Percentiles rank a stretch among this genome's conserved stretches.
Conservation (phyloP, 2,329 filamentous ascomycete species). For the Penicillium sp. region DNA sequence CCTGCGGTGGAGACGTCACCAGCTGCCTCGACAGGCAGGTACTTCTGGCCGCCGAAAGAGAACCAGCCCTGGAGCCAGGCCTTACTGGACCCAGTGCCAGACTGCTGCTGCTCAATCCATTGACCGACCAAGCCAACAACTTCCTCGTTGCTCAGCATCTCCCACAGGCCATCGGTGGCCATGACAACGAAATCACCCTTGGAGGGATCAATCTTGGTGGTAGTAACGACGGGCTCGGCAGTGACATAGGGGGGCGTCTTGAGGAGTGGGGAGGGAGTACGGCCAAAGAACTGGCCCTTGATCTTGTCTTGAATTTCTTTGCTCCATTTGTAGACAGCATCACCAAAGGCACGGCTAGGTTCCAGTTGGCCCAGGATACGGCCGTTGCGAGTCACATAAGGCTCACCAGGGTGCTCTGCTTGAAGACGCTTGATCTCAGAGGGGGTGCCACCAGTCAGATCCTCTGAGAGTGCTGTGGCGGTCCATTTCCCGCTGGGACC, state of each 20-base stretch:
- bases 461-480: constrained; percentile 82
- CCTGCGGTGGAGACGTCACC: constrained; percentile 57
- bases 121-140: constrained; percentile 94
- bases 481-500: constrained; percentile 83
- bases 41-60: constrained; percentile 48
- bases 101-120: constrained; percentile 80
- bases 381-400: constrained; percentile 81
- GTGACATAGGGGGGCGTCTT: constrained; percentile 97
- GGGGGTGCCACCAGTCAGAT: constrained; percentile 88
- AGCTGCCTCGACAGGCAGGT: constrained; percentile 73
- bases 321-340: constrained; percentile 96
- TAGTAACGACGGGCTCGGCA: constrained; percentile 90
- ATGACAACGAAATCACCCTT: constrained; percentile 94
- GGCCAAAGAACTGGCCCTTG: constrained; percentile 82
- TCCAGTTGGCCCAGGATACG: constrained; percentile 90
- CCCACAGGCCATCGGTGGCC: constrained; percentile 96
- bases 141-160: constrained; percentile 98
- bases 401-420: constrained; percentile 83
- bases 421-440: constrained; percentile 81
- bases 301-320: constrained; percentile 79
- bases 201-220: constrained; percentile 83
- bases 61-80: constrained; percentile 75
- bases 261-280: constrained; percentile 71
- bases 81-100: constrained; percentile 42
- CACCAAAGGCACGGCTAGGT: constrained; percentile 90